Evolutionary conservation across 148 eudicot genomes (phyloP), one percentile per base, ranked within the genome.

Genomic region (Bassia scoparia): DNA sequence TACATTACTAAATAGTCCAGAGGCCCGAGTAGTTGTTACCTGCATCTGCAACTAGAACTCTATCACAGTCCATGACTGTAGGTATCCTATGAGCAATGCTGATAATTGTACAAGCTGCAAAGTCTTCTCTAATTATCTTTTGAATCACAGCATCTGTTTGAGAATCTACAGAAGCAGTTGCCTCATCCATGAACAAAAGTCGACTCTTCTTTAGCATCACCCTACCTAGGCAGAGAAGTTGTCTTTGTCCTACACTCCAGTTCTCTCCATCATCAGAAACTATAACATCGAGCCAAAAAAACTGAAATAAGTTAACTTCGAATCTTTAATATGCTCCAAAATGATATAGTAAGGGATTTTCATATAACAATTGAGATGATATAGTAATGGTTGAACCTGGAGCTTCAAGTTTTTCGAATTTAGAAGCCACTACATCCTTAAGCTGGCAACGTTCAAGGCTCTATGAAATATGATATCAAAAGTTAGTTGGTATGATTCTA

Each of bases 1-100:
- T 62, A 10, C 34, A n/a, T 35, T 35, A 34, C 46, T 2, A 12
- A 0, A 8, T 21, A 6, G 26, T 5, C 20, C 46, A 20, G 17
- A 16, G 15, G 64, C 30, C 21, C 46, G 13, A 35, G 20, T 13
- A 10, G 12, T 63, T 34, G 2, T 18, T 31, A 89, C 98, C 98
- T 81, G 97, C 96, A 84, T 95, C 97, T 21, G 92, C 76, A 62
- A 95, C 99, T n/a, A 95, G 86, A 72, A 95, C 99, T 20, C 89
- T 74, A 30, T 95, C 99, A 72, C 99, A 95, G 80, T 95, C 97
- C 99, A 95, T 95, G 26, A 91, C 97, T 0, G 99, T 95, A 0
- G 98, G 98, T 75, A 93, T 93, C 74, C 97, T 93, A 71, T 93
- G 98, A 61, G 98, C 97, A 68, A 90, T 93, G 86, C 98, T 93